A percentile compares a stretch with the other conserved stretches of the same genome.
These are phyloP conservation scores for Mytilinidion resinicola DNA, from an alignment of 495 filamentous ascomycete species.

Conservation along the genomic window DNA sequence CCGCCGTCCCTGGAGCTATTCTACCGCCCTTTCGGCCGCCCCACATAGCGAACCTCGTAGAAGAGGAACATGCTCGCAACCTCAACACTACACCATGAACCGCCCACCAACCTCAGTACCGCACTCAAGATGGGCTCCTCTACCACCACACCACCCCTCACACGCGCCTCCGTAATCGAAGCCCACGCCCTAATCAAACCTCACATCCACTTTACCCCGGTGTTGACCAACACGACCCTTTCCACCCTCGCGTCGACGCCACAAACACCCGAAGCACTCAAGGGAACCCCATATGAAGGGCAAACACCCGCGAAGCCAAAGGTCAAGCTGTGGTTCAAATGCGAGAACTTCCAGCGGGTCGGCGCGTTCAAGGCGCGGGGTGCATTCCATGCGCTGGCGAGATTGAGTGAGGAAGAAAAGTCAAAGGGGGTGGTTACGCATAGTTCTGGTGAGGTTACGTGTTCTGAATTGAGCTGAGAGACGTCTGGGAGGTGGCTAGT, in stretches of 20 bases:
- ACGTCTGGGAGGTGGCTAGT: background rate
- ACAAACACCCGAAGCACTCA: conserved; percentile 46
- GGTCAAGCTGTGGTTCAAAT: conserved; percentile 86
- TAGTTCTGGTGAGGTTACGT: conserved; percentile 60
- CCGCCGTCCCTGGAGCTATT: too few relatives aligned
- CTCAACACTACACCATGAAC: too few relatives aligned
- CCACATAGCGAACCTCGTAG: too few relatives aligned
- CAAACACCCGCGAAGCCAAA: conserved; percentile 54
- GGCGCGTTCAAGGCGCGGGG: conserved; percentile 92
- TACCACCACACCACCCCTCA: conserved; percentile 53
- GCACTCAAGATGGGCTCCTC: conserved; percentile 33
- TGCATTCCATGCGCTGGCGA: conserved; percentile 78
- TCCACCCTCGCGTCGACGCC: conserved; percentile 67
- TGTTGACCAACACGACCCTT: conserved; percentile 71
- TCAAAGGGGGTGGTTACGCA: conserved; percentile 81
- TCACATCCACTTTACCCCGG: conserved; percentile 76
- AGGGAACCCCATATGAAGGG: conserved; percentile 53
- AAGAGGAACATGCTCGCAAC: too few relatives aligned
- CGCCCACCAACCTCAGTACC: background rate
- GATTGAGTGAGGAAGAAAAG: conserved; percentile 59
- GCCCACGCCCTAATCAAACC: conserved; percentile 68
- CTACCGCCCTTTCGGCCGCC: too few relatives aligned
- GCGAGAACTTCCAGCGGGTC: conserved; percentile 85
- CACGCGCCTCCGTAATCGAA: conserved; percentile 56
- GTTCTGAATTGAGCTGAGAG: background rate